phyloP scores from a whole-genome alignment of 225 moss, liverwort and hornwort species.

The Sphagnum contortum region DNA sequence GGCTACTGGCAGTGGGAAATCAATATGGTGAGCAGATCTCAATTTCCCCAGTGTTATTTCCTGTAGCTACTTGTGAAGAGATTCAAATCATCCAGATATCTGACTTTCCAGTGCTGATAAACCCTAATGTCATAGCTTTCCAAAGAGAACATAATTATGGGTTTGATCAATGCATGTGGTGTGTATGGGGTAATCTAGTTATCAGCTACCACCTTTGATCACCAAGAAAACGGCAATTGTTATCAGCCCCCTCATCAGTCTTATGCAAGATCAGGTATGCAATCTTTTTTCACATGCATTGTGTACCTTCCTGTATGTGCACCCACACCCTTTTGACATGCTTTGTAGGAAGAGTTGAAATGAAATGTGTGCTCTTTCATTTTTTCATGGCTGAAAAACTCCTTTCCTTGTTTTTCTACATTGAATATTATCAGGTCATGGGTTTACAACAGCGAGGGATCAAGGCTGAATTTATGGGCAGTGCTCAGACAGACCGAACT shows the following conservation, averaged over 20 bases:
- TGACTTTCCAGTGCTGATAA: too few species aligned
- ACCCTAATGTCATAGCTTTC: too few species aligned
- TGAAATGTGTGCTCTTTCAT: too few species aligned
- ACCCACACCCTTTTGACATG: too few species aligned
- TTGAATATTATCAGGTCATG: conserved; percentile 55
- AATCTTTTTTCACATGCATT: not conserved
- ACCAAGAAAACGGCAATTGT: conserved; percentile 87
- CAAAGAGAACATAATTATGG: too few species aligned
- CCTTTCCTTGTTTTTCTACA: too few species aligned
- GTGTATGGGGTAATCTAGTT: conserved; percentile 29
- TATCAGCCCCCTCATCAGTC: conserved; percentile 91
- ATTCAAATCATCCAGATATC: too few species aligned
- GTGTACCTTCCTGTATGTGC: too few species aligned
- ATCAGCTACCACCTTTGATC: conserved; percentile 85
- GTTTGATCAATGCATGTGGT: too few species aligned
- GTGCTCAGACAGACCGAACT: conserved; percentile 64
- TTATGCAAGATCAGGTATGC: conserved; percentile 90
- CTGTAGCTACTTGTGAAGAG: not conserved
- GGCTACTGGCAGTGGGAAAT: conserved; percentile 92
- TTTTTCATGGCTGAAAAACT: too few species aligned
- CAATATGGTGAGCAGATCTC: conserved; percentile 44
- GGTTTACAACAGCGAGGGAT: conserved; percentile 79
- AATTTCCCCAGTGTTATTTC: too few species aligned
- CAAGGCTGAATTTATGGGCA: conserved; percentile 69
- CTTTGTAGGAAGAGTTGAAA: too few species aligned